Conservation (phyloP, 768 basidiomycete species). For the Russula virescens region DNA sequence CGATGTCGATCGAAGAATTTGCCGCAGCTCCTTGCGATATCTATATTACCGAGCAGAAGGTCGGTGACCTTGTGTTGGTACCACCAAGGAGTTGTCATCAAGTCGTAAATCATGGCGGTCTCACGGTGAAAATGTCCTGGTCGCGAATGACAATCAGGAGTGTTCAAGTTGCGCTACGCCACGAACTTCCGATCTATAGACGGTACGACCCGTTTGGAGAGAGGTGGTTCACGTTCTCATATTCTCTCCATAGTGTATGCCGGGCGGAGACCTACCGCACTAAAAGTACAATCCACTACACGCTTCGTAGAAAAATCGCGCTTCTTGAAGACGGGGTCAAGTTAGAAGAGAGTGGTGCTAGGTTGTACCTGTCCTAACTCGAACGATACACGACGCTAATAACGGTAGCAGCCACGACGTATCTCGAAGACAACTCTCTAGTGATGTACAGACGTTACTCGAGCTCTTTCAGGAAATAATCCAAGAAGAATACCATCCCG, state of each 20-base stretch:
- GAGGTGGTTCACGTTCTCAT: background rate
- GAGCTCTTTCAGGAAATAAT: slow-evolving; percentile 48
- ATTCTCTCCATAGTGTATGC: slow-evolving; percentile 53
- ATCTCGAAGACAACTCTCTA: slow-evolving; percentile 13
- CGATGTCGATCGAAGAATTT: slow-evolving; percentile 58
- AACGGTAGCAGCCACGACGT: background rate
- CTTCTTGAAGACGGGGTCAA: slow-evolving; percentile 21
- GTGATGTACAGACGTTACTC: slow-evolving; percentile 36
- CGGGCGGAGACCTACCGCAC: slow-evolving; percentile 72
- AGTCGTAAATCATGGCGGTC: slow-evolving; percentile 73
- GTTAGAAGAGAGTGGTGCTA: background rate
- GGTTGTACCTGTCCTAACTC: background rate
- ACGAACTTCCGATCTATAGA: slow-evolving; percentile 76
- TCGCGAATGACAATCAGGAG: slow-evolving; percentile 74
- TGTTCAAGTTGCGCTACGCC: slow-evolving; percentile 51
- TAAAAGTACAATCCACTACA: slow-evolving; percentile 57
- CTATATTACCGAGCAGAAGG: slow-evolving; percentile 64
- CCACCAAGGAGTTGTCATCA: slow-evolving; percentile 81
- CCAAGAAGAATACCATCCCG: slow-evolving; percentile 38
- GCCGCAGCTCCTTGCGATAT: slow-evolving; percentile 59
- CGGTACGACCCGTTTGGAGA: slow-evolving; percentile 41
- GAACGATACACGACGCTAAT: background rate
- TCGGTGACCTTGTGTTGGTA: slow-evolving; percentile 76
- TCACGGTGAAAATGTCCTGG: slow-evolving; percentile 83
- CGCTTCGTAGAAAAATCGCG: slow-evolving; percentile 38